Evolutionary conservation across 2,329 filamentous ascomycete species (phyloP), one percentile per base, ranked within the genome.

Genomic region (Arthrobotrys sphaeroides): DNA sequence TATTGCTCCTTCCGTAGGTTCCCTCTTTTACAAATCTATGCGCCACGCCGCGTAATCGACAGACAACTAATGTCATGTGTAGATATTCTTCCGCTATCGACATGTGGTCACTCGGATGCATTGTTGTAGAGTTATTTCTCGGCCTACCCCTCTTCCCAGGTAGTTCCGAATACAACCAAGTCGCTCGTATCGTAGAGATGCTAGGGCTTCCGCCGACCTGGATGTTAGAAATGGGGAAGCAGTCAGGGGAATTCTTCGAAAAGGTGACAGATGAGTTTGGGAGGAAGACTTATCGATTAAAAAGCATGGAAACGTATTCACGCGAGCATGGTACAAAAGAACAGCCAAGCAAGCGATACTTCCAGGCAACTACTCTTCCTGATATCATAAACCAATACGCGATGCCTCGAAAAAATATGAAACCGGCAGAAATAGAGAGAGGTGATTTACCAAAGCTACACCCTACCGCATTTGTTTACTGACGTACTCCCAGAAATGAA

Each of bases 171-270:
- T 99, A 99, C 83, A 99, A 99, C 80, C 95, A 99, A 82, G 94
- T 99, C 16, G 94, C 94, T 26, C 88, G 95, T 62, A 99, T 99
- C 78, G 94, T 95, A 20, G 95, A 99, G 84, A 99, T 99, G 95
- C 88, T 99, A 6, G 95, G 95, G 9, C 90, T 97, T 78, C 94
- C 95, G 1, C 94, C 93, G 38, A 96, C 93, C 78, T 99, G 95
- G 95, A 99, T 99, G 95, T 88, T 99, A 68, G 95, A 99, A 82
- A 96, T 97, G 88, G 95, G 95, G 80, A 99, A 99, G 83, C 95
- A 99, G 82, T 92, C 94, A 0, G 92, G 93, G 47, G 94, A 98
- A 80, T 99, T 99, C 82, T 99, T 97, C 80, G 94, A 99, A 83
- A 97, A 97, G 84, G 86, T 87, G 12, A 88, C 90, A 78, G 95